phyloP scores from a whole-genome alignment of 768 basidiomycete genomes.

The Boletus vermiculosoides region DNA sequence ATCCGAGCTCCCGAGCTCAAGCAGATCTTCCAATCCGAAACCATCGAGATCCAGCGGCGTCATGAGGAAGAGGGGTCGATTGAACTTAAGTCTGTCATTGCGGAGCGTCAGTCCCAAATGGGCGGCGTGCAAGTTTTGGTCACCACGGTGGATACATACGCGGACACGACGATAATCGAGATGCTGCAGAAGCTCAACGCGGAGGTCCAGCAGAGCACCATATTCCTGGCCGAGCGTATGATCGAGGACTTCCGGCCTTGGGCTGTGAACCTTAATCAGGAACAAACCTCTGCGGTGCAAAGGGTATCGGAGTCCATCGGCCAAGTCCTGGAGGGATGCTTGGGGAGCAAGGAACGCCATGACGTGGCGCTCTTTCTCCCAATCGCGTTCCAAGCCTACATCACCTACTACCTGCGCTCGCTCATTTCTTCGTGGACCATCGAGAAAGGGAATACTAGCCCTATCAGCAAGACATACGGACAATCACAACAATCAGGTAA shows the following conservation, averaged over 20 bases:
- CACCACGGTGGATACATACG: constrained; percentile 2
- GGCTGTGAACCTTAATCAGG: background rate
- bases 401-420: background rate
- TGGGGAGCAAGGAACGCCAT: background rate
- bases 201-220: constrained; percentile 8
- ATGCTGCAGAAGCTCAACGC: constrained; percentile 9
- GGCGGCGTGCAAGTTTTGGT: background rate
- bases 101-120: background rate
- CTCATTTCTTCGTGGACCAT: constrained; percentile 13
- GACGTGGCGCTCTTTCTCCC: constrained; percentile 3
- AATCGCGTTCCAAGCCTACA: constrained; percentile 9
- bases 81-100: background rate
- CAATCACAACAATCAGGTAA: constrained; percentile 4
- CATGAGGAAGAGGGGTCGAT: background rate
- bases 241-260: background rate
- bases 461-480: constrained; percentile 3
- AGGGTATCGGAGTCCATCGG: constrained; percentile 3
- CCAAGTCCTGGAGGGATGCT: background rate
- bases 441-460: background rate
- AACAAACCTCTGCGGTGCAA: background rate
- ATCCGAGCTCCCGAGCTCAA: background rate
- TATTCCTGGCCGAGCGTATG: constrained; percentile 2
- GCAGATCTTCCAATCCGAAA: background rate
- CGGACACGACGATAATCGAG: constrained; percentile 3
- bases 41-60: background rate